Evolutionary conservation across 768 basidiomycete genomes (phyloP).

Genomic region (Amanita pallidorosea): DNA sequence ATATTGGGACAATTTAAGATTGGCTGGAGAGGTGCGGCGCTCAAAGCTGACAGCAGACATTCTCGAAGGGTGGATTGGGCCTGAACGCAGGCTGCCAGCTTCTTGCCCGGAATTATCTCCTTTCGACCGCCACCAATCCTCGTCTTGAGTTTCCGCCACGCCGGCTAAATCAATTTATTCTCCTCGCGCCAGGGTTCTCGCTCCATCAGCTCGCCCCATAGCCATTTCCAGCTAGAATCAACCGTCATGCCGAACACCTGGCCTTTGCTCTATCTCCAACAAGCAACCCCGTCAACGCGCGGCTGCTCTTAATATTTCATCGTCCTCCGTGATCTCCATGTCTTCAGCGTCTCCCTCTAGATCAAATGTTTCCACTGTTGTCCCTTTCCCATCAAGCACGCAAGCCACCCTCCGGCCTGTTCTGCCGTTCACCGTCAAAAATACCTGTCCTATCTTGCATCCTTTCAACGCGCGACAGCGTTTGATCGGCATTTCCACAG

Average conservation of each 20-base stretch:
- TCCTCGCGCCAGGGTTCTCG: conserved; percentile 27
- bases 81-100: conserved; percentile 18
- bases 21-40: conserved; percentile 36
- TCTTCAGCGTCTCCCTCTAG: conserved; percentile 61
- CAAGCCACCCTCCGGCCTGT: conserved; percentile 66
- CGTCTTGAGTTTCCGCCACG: conserved; percentile 19
- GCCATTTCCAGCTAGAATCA: conserved; percentile 28
- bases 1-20: conserved; percentile 42
- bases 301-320: conserved; percentile 15
- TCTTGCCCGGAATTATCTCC: conserved; percentile 27
- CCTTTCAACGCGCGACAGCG: conserved; percentile 45
- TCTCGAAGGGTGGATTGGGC: conserved; percentile 29
- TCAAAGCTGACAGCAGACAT: conserved; percentile 31
- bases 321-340: conserved; percentile 28
- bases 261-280: conserved; percentile 5
- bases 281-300: conserved; percentile 11
- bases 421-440: conserved; percentile 66
- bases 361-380: conserved; percentile 62
- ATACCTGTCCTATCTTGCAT: conserved; percentile 40
- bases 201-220: conserved; percentile 26
- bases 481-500: conserved; percentile 40
- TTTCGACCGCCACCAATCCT: conserved; percentile 19
- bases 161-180: conserved; percentile 15
- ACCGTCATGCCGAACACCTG: conserved; percentile 20
- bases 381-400: conserved; percentile 55